A percentile compares a stretch with the other conserved stretches of the same genome.
phyloP scores from a whole-genome alignment of 1,284 basidiomycete genomes.

The Athelia sp. region DNA sequence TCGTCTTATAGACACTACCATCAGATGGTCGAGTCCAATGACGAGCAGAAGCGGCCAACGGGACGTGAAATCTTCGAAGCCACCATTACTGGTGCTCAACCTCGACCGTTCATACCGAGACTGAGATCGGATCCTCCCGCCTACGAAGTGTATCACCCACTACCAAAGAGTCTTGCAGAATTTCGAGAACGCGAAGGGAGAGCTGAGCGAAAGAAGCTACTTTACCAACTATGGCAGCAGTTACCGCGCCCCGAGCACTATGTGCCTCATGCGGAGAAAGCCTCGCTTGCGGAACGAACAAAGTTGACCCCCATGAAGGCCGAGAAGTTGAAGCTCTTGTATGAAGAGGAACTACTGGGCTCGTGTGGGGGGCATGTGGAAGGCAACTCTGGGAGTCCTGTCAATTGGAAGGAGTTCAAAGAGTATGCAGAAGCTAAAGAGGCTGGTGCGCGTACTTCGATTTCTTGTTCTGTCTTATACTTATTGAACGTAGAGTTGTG shows the following conservation, averaged over 20 bases:
- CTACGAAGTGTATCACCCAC: slow-evolving; percentile 21
- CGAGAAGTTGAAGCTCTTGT: slow-evolving; percentile 62
- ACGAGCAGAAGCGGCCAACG: slow-evolving; percentile 19
- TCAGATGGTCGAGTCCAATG: background rate
- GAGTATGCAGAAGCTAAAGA: slow-evolving; percentile 75
- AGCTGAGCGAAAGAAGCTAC: slow-evolving; percentile 50
- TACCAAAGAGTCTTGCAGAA: slow-evolving; percentile 49
- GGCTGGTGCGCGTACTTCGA: slow-evolving; percentile 48
- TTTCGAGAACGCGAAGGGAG: slow-evolving; percentile 62
- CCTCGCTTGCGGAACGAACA: slow-evolving; percentile 21
- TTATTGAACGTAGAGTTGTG: slow-evolving; percentile 64
- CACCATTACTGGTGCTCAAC: slow-evolving; percentile 44
- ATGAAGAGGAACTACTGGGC: slow-evolving; percentile 74
- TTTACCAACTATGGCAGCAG: slow-evolving; percentile 58
- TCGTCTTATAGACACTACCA: too few species aligned
- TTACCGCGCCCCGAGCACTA: slow-evolving; percentile 34
- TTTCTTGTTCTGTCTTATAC: slow-evolving; percentile 6
- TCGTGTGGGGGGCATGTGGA: slow-evolving; percentile 40
- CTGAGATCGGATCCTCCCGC: slow-evolving; percentile 48
- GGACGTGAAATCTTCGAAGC: slow-evolving; percentile 48
- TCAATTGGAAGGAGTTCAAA: slow-evolving; percentile 79
- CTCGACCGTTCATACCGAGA: slow-evolving; percentile 52
- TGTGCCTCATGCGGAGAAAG: slow-evolving; percentile 17
- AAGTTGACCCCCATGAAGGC: slow-evolving; percentile 65
- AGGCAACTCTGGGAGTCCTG: slow-evolving; percentile 39